Base-by-base conservation (phyloP, 495 filamentous ascomycete species). In the Tetracladium marchalianum region DNA sequence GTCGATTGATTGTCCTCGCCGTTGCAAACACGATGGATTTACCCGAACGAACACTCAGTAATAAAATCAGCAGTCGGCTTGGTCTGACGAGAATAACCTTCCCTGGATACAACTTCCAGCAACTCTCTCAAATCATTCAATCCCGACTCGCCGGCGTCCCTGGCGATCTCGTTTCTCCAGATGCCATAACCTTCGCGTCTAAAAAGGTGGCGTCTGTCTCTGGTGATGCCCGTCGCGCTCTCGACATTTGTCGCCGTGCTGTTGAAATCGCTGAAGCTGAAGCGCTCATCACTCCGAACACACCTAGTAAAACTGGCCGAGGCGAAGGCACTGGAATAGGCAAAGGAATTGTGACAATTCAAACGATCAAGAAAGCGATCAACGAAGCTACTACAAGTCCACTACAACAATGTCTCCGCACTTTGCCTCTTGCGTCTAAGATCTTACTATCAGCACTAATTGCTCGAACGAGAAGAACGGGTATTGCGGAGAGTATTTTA, bases 11-110 rank as follows among this genome's bases (percentile, higher is more conserved):
- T 59, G 93, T 99, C 11, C 75, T 99, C 0, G 93, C 93, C 7
- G 93, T 99, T 9, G 93, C 93, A 31, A 99, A 99, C 63, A 99
- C 93, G 16, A 99, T 99, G 93, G 93, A 99, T 64, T 68, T 99
- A 16, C 93, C 93, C 0, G 93, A 99, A 65, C 77, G 93, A 57
- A 99, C 93, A 0, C 72, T 99, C 12, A 90, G 84, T 65, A 99
- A 99, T 66, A 97, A 97, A 63, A 99, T 99, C 63, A 92, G 85
- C 54, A 90, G 84, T 53, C 81, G 93, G 53, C 72, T 98, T 33
- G 90, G 87, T 15, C 65, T 94, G 5, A 90, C 85, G 15, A 77
- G 93, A 51, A 95, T 99, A 56, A 94, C 92, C 1, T 99, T 99
- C 58, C 88, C 90, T 0, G 93, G 93, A 17, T 99, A 99, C 62